These are phyloP conservation scores for Onygenales sp. DNA, from an alignment of 2,329 filamentous ascomycete species.

Conservation along the genomic window DNA sequence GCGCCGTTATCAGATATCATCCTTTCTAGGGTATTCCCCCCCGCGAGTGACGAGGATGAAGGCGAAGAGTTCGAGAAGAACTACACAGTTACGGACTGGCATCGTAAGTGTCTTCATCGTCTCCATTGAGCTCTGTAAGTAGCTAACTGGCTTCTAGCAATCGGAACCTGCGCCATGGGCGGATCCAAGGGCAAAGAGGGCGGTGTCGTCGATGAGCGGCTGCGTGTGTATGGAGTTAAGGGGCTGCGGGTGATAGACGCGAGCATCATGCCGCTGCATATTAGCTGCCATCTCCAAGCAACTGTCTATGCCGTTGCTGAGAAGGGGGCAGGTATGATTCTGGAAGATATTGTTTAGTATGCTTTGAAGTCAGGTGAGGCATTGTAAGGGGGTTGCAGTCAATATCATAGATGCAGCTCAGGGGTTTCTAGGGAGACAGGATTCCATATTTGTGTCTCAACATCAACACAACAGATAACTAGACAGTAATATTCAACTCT, in stretches of 20 bases:
- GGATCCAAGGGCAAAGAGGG: conserved; percentile 13
- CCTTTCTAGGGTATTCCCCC: conserved; percentile 22
- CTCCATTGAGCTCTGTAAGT: not conserved
- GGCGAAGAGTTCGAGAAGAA: conserved; percentile 29
- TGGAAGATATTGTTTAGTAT: conserved; percentile 5
- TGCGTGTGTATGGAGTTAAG: conserved; percentile 27
- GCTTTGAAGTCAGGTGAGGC: too few relatives aligned
- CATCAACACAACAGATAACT: too few relatives aligned
- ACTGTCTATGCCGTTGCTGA: conserved; percentile 26
- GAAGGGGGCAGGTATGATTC: conserved; percentile 15
- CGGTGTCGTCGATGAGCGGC: conserved; percentile 27
- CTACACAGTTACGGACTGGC: conserved; percentile 29
- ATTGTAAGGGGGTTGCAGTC: too few relatives aligned
- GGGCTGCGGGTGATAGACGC: conserved; percentile 29
- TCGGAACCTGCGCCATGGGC: conserved; percentile 37
- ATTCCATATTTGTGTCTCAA: too few relatives aligned
- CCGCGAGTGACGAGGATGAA: conserved; percentile 7
- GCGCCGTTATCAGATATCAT: conserved; percentile 32
- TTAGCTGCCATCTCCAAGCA: conserved; percentile 20
- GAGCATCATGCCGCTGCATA: conserved; percentile 23
- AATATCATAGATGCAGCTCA: too few relatives aligned
- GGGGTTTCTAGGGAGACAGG: too few relatives aligned
- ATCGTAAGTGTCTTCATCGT: conserved; percentile 16
- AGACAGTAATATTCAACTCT: too few relatives aligned
- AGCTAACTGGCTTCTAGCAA: conserved; percentile 1